Evolutionary conservation across 1,284 basidiomycete genomes (phyloP).

Genomic region (Cryptococcus sp.): DNA sequence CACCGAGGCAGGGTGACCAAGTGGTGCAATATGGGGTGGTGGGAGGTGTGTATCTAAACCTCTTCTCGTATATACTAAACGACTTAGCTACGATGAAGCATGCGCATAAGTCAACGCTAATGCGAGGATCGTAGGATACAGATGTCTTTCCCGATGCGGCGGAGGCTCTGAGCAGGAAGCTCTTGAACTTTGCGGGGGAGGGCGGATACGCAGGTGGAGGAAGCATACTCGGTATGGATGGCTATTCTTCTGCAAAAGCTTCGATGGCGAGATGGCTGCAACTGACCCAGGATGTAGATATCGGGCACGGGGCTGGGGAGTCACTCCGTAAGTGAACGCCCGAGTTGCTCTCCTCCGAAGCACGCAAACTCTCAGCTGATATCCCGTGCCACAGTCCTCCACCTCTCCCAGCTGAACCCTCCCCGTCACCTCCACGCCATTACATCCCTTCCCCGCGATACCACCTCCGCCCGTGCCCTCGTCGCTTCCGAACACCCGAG

Average conservation of each 20-base stretch:
- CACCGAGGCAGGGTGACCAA: conserved; percentile 12
- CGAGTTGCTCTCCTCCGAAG: conserved; percentile 27
- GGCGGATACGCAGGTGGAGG: conserved; percentile 38
- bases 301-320: conserved; percentile 69
- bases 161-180: conserved; percentile 59
- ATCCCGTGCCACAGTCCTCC: conserved; percentile 51
- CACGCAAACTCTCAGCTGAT: no score
- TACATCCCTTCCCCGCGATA: conserved; percentile 59
- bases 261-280: no score
- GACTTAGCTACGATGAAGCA: background rate
- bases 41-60: conserved; percentile 28
- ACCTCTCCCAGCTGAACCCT: conserved; percentile 46
- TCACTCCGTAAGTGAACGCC: conserved; percentile 54
- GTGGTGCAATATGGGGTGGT: conserved; percentile 48
- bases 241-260: no score
- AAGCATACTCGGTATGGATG: conserved; percentile 58
- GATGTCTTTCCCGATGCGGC: conserved; percentile 60
- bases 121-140: conserved; percentile 46
- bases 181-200: conserved; percentile 54
- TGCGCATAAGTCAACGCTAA: background rate
- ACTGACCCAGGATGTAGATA: conserved; percentile 52
- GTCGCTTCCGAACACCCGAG: conserved; percentile 31
- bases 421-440: conserved; percentile 59
- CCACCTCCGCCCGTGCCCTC: conserved; percentile 54
- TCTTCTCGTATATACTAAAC: no score